These are phyloP conservation scores for Grosmannia clavigera DNA, from an alignment of 2,329 filamentous ascomycete genomes.

Conservation along the genomic window DNA sequence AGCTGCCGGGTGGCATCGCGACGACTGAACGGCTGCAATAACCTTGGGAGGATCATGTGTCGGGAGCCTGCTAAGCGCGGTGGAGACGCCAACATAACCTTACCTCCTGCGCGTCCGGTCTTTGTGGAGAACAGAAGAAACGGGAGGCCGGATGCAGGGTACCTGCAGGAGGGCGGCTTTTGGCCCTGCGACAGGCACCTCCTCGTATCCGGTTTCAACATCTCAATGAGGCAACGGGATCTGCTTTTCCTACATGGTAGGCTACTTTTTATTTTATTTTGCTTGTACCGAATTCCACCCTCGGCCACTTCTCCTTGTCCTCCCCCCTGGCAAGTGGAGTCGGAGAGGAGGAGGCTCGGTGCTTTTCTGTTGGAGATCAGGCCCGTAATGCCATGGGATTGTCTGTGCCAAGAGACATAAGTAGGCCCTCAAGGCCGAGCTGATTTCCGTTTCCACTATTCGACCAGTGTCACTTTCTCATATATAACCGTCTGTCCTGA, in stretches of 20 bases:
- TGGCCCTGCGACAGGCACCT: conserved; percentile 15
- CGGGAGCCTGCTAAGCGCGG: not conserved
- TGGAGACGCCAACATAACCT: not conserved
- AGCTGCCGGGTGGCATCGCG: not conserved
- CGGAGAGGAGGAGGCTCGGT: not conserved
- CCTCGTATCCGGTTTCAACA: conserved; percentile 19
- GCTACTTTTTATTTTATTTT: not conserved
- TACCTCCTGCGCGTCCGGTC: not conserved
- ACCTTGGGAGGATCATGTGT: not conserved
- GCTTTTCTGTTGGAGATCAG: conserved; percentile 5
- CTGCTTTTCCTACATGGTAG: conserved; percentile 13
- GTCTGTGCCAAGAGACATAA: conserved; percentile 15
- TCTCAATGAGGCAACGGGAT: conserved; percentile 17
- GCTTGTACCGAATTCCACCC: not conserved
- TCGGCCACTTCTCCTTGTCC: not conserved
- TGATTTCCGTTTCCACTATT: conserved; percentile 4
- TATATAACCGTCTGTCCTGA: conserved; percentile 9
- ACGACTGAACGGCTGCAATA: not conserved
- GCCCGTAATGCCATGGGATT: not conserved
- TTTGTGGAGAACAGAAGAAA: not conserved
- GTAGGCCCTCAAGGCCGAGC: conserved; percentile 6
- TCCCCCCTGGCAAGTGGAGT: conserved; percentile 2
- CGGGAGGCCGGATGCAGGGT: not conserved
- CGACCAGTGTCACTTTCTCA: conserved; percentile 2
- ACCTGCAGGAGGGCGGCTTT: not conserved